These are phyloP conservation scores for Neopestalotiopsis sp. DNA, from an alignment of 2,329 filamentous ascomycete species.

Conservation along the genomic window DNA sequence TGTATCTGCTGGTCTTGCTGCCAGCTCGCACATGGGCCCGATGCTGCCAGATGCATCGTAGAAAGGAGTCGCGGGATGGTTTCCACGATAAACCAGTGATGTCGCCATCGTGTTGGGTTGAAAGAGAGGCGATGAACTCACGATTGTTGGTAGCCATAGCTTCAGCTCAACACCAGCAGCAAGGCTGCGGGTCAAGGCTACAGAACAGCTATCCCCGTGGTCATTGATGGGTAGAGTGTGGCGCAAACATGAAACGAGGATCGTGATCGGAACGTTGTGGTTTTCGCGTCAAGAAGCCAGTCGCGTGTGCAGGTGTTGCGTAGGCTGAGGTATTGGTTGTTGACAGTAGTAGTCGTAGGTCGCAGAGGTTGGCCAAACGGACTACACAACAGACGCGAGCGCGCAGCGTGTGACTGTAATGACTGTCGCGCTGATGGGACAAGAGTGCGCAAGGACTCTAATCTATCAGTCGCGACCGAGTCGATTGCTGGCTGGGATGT, in stretches of 20 bases:
- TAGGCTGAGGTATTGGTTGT: neutral
- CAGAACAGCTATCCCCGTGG: constrained; percentile 3
- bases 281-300: neutral
- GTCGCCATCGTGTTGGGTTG: constrained; percentile 4
- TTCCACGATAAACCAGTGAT: neutral
- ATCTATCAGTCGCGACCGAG: neutral
- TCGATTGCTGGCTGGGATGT: neutral
- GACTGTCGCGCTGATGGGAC: neutral
- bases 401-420: neutral
- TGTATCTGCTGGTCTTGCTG: neutral
- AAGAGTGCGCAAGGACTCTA: neutral
- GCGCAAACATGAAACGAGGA: neutral
- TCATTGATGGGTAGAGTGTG: constrained; percentile 11
- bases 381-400: neutral
- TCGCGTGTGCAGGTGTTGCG: neutral
- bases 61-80: neutral
- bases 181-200: constrained; percentile 17
- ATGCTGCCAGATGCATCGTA: neutral
- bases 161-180: constrained; percentile 12
- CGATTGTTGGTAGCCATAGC: constrained; percentile 19
- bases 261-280: neutral
- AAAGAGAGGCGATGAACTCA: constrained; percentile 18
- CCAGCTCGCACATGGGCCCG: neutral
- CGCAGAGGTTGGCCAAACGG: neutral
- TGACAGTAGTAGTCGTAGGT: neutral